Percentiles rank a stretch among this genome's conserved stretches.
These are phyloP conservation scores for Ormosia semicastrata DNA, from an alignment of 306 rosid species.

Conservation along the genomic window DNA sequence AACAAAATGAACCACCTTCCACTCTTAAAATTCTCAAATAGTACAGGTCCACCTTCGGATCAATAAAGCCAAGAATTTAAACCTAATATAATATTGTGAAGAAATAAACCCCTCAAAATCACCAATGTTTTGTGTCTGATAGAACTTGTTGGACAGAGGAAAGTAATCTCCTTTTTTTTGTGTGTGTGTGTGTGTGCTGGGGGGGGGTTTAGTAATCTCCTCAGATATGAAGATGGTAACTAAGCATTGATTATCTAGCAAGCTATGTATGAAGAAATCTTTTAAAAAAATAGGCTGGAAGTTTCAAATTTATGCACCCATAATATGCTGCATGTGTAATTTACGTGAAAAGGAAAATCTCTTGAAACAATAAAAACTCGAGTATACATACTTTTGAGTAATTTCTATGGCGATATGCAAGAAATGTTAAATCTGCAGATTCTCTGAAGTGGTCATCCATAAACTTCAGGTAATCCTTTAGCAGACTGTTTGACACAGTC, in stretches of 20 bases:
- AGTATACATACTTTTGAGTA: constrained; percentile 79
- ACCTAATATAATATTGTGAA: not conserved
- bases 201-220: not conserved
- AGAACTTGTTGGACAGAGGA: too few relatives aligned
- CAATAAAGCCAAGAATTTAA: not conserved
- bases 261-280: not conserved
- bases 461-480: constrained; percentile 88
- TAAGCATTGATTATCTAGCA: constrained; percentile 3
- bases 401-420: constrained; percentile 92
- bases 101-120: not conserved
- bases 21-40: not conserved
- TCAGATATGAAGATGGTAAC: not conserved
- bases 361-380: not conserved
- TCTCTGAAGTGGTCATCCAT: constrained; percentile 98
- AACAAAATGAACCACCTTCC: not conserved
- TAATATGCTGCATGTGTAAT: not conserved
- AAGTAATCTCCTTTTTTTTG: too few relatives aligned
- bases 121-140: not conserved
- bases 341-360: constrained; percentile 15
- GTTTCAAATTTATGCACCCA: constrained; percentile 18
- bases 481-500: constrained; percentile 59
- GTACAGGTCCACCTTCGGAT: not conserved
- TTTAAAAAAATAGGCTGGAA: not conserved
- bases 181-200: too few relatives aligned
- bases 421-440: constrained; percentile 95